These are phyloP conservation scores for Saturnispora halmiae DNA, from an alignment of 805 yeast species.

Conservation along the genomic window DNA sequence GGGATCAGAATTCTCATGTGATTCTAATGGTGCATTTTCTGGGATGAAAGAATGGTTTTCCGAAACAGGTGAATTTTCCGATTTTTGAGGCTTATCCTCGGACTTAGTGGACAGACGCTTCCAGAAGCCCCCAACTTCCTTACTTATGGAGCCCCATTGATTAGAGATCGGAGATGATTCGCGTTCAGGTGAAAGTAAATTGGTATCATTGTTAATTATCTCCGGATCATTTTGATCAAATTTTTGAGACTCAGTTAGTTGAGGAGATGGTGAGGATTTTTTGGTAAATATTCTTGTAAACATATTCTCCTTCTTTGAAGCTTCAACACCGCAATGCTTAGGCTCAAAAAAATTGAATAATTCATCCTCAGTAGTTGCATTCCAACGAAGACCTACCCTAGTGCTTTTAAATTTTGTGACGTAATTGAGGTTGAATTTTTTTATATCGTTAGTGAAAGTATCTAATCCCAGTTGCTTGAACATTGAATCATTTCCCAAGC, in stretches of 20 bases:
- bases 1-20: background rate
- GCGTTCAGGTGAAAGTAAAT: background rate
- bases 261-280: background rate
- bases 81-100: background rate
- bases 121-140: slow-evolving; percentile 10
- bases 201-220: too few species aligned
- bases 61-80: background rate
- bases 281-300: slow-evolving; percentile 14
- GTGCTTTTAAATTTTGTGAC: slow-evolving; percentile 46
- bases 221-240: too few species aligned
- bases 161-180: background rate
- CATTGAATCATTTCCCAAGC: background rate
- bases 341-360: slow-evolving; percentile 40
- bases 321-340: slow-evolving; percentile 21
- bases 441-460: slow-evolving; percentile 18
- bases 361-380: slow-evolving; percentile 55
- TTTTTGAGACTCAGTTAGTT: too few species aligned
- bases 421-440: slow-evolving; percentile 30
- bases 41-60: background rate
- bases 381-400: slow-evolving; percentile 45
- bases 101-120: background rate
- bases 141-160: slow-evolving; percentile 5
- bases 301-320: slow-evolving; percentile 4
- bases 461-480: slow-evolving; percentile 17
- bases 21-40: background rate